Percentiles rank a stretch among this genome's conserved stretches.
These are phyloP conservation scores for Ophiostoma ips DNA, from an alignment of 2,329 filamentous ascomycete species.

Conservation along the genomic window DNA sequence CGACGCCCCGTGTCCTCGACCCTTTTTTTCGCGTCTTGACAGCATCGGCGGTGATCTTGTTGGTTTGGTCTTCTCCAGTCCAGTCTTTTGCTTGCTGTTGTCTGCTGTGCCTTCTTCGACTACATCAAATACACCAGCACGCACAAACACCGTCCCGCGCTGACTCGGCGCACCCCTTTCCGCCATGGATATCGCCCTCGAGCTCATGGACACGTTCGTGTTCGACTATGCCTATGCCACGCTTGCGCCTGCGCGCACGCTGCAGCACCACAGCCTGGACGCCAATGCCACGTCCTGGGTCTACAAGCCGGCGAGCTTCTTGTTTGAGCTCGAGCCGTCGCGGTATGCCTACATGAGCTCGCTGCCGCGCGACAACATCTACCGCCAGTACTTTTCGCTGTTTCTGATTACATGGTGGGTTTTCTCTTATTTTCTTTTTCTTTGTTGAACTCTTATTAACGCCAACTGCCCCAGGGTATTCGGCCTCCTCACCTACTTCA, in stretches of 20 bases:
- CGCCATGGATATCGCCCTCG: constrained; percentile 80
- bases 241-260: constrained; percentile 43
- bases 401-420: constrained; percentile 73
- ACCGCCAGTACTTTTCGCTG: constrained; percentile 59
- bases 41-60: no score
- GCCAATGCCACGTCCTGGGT: constrained; percentile 48
- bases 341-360: constrained; percentile 67
- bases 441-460: neutral
- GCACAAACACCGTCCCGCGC: neutral
- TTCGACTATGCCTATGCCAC: constrained; percentile 71
- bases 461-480: constrained; percentile 55
- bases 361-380: constrained; percentile 63
- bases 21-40: no score
- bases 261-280: constrained; percentile 27
- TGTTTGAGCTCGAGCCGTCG: constrained; percentile 55
- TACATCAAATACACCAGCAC: no score
- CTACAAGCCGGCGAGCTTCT: constrained; percentile 60
- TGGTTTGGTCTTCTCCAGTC: no score
- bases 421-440: neutral
- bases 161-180: constrained; percentile 1
- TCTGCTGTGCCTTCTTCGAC: no score
- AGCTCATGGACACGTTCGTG: constrained; percentile 67
- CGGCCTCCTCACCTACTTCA: constrained; percentile 70
- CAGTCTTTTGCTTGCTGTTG: no score
- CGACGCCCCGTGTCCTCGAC: no score